phyloP scores from a whole-genome alignment of 257 asterid species.

The Penstemon davidsonii region DNA sequence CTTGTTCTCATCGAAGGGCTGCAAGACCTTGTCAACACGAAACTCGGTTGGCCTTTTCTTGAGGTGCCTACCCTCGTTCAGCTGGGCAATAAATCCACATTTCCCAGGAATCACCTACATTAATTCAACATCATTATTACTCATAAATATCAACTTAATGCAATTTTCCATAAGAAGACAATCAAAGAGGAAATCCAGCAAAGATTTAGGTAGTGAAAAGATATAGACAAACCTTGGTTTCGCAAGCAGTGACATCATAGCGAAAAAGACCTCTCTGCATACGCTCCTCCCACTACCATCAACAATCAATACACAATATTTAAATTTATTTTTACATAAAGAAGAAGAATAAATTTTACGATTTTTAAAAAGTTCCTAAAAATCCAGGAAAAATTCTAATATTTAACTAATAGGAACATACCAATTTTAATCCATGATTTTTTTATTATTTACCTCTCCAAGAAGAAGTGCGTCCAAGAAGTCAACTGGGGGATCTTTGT shows the following conservation, averaged over 20 bases:
- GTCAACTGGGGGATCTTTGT: conserved; percentile 50
- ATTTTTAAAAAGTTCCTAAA: too few species aligned
- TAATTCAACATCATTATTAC: background rate
- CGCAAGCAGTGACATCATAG: conserved; percentile 97
- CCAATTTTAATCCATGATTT: background rate
- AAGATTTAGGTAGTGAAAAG: background rate
- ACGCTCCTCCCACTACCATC: conserved; percentile 91
- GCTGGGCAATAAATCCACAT: conserved; percentile 85
- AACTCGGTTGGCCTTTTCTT: conserved; percentile 99
- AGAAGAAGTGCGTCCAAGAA: conserved; percentile 73
- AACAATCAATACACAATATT: conserved; percentile 9
- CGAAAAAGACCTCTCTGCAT: conserved; percentile 93
- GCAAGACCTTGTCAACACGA: conserved; percentile 87
- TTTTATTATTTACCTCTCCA: conserved; percentile 50
- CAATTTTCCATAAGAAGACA: background rate
- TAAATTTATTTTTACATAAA: too few species aligned
- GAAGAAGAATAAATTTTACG: too few species aligned
- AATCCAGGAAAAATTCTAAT: too few species aligned
- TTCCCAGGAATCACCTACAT: conserved; percentile 90
- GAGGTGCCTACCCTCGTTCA: conserved; percentile 95
- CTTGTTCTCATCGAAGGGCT: conserved; percentile 86
- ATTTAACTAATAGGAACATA: background rate
- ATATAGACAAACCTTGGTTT: conserved; percentile 67
- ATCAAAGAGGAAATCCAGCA: background rate
- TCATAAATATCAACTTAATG: background rate